phyloP scores from a whole-genome alignment of 192 early-diverging fungal species.

The Podila verticillata region DNA sequence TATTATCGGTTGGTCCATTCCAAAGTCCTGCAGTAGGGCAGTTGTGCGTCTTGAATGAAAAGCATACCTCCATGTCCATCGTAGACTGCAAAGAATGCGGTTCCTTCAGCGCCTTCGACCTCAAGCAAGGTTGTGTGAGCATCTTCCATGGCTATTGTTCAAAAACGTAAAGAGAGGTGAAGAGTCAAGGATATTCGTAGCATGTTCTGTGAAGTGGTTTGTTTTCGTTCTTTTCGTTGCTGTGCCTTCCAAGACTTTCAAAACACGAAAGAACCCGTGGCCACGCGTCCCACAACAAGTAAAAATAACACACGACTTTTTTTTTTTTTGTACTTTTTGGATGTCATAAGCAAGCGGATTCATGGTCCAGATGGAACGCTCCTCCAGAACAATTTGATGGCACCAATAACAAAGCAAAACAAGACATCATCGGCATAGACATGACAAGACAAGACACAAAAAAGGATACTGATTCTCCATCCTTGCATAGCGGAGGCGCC shows the following conservation, averaged over 20 bases:
- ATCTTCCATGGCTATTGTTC: conserved; percentile 63
- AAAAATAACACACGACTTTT: too few relatives aligned
- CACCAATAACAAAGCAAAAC: conserved; percentile 6
- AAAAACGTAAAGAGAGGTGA: not conserved
- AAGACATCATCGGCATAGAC: not conserved
- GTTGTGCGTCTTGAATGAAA: not conserved
- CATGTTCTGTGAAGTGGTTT: not conserved
- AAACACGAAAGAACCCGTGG: conserved; percentile 7
- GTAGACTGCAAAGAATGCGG: conserved; percentile 95
- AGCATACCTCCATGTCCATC: conserved; percentile 91
- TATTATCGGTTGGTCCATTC: not conserved
- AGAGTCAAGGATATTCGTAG: conserved; percentile 18
- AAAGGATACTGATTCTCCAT: conserved; percentile 86
- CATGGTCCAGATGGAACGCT: not conserved
- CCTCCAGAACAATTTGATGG: not conserved
- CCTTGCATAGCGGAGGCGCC: conserved; percentile 97
- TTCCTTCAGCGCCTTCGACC: conserved; percentile 66
- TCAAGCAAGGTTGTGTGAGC: conserved; percentile 90
- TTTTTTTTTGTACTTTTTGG: too few relatives aligned
- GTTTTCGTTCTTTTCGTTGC: not conserved
- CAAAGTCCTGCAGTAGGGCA: not conserved
- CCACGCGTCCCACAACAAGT: conserved; percentile 10
- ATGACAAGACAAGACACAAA: conserved; percentile 14
- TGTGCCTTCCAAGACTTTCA: not conserved
- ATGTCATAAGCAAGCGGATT: too few relatives aligned